Evolutionary conservation across 2,329 filamentous ascomycete species (phyloP).

Genomic region (Hirsutella thompsonii): DNA sequence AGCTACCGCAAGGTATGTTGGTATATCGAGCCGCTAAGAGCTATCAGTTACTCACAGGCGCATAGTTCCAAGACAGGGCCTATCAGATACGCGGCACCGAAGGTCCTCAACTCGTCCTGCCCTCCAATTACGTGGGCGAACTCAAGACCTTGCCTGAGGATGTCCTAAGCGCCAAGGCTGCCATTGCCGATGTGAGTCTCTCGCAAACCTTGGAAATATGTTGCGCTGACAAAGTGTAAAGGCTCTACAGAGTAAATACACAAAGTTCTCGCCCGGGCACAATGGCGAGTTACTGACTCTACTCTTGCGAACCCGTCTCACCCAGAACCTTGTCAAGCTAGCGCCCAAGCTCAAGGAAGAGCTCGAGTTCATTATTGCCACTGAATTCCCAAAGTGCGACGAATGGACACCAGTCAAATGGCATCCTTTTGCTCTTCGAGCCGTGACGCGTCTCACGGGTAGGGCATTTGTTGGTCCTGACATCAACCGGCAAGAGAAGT

Average conservation of each 20-base stretch:
- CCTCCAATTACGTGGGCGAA: conserved; percentile 29
- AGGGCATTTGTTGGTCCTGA: conserved; percentile 37
- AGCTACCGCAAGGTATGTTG: conserved; percentile 32
- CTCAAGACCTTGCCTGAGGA: conserved; percentile 35
- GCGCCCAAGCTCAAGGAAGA: conserved; percentile 32
- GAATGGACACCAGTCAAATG: conserved; percentile 43
- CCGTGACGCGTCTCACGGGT: conserved; percentile 39
- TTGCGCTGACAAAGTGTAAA: conserved; percentile 7
- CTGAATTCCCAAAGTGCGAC: conserved; percentile 34
- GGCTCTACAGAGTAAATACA: conserved; percentile 38
- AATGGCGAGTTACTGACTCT: conserved; percentile 30
- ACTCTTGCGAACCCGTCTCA: conserved; percentile 31
- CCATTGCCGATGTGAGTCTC: conserved; percentile 29
- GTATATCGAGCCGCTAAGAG: too few relatives aligned
- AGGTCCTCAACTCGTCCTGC: conserved; percentile 33
- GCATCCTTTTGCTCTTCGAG: conserved; percentile 36
- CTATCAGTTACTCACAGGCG: conserved; percentile 7
- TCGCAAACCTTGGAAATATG: too few relatives aligned
- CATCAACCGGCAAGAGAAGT: conserved; percentile 37
- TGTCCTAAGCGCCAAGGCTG: conserved; percentile 32
- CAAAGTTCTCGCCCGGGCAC: conserved; percentile 32
- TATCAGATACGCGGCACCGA: conserved; percentile 40
- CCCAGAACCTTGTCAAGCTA: conserved; percentile 32
- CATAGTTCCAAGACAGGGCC: conserved; percentile 32
- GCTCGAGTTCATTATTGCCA: conserved; percentile 29